phyloP scores from a whole-genome alignment of 768 basidiomycete species.

The Gelatoporia subvermispora region DNA sequence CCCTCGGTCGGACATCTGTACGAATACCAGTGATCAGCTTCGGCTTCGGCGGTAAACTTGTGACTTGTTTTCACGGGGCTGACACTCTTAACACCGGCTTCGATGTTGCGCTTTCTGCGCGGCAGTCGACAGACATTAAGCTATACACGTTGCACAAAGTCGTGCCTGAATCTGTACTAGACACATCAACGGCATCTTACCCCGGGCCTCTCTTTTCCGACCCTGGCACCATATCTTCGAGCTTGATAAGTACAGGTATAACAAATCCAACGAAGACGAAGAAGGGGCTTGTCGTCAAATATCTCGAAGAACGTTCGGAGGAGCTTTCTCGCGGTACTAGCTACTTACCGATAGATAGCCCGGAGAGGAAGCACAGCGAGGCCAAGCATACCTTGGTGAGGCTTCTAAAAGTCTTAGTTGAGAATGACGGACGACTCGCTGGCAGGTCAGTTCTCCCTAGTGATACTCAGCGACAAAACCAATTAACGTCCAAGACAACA shows the following conservation, averaged over 20 bases:
- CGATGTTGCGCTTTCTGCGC: conserved; percentile 70
- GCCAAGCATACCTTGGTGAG: conserved; percentile 72
- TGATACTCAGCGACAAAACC: neutral
- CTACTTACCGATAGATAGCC: conserved; percentile 52
- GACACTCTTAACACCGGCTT: conserved; percentile 65
- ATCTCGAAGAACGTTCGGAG: conserved; percentile 67
- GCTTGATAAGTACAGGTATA: conserved; percentile 61
- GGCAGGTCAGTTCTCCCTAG: conserved; percentile 55
- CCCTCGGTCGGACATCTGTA: conserved; percentile 65
- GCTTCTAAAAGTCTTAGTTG: conserved; percentile 74
- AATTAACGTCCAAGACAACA: conserved; percentile 22
- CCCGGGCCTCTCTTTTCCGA: conserved; percentile 89
- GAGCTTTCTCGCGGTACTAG: conserved; percentile 76
- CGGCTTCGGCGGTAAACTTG: conserved; percentile 89
- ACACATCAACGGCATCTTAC: conserved; percentile 51
- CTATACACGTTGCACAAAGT: conserved; percentile 64
- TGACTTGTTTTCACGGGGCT: conserved; percentile 79
- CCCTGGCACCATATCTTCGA: conserved; percentile 54
- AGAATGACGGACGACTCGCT: conserved; percentile 82
- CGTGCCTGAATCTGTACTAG: conserved; percentile 63
- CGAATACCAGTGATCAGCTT: conserved; percentile 81
- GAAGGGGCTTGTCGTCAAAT: conserved; percentile 71
- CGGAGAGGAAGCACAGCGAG: conserved; percentile 59
- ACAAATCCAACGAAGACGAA: conserved; percentile 72
- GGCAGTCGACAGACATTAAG: conserved; percentile 63